Evolutionary conservation across 106 monocot genomes (phyloP).

Genomic region (Phalaenopsis aphrodite): DNA sequence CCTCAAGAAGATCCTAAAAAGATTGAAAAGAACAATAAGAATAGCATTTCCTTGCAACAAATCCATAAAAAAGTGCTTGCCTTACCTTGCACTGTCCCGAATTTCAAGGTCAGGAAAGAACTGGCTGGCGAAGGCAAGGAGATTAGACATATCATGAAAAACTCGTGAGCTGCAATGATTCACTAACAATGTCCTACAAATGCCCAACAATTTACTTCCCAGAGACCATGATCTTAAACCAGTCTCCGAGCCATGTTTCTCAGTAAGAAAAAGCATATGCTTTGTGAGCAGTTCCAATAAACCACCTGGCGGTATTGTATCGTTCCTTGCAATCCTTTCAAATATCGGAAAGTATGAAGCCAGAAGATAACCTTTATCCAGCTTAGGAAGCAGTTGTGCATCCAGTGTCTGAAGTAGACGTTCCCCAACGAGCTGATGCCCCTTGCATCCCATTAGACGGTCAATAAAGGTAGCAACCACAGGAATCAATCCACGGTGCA

Average conservation of each 20-base stretch:
- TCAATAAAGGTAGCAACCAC: conserved; percentile 61
- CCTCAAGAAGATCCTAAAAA: conserved; percentile 68
- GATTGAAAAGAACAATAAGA: not conserved
- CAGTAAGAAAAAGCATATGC: conserved; percentile 48
- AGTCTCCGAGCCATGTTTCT: conserved; percentile 60
- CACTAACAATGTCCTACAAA: conserved; percentile 60
- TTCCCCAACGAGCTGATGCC: conserved; percentile 34
- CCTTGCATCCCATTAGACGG: conserved; percentile 41
- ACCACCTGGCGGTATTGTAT: conserved; percentile 48
- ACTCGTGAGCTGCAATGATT: conserved; percentile 78
- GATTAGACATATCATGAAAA: conserved; percentile 43
- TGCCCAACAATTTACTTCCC: conserved; percentile 69
- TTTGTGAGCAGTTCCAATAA: conserved; percentile 57
- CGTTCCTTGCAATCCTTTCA: conserved; percentile 67
- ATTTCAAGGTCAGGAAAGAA: conserved; percentile 88
- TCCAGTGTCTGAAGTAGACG: conserved; percentile 64
- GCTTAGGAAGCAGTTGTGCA: conserved; percentile 60
- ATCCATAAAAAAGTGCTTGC: not conserved
- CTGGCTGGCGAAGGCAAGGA: conserved; percentile 66
- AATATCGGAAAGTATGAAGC: conserved; percentile 76
- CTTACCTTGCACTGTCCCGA: conserved; percentile 89
- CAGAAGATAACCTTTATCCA: conserved; percentile 29
- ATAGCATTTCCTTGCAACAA: not conserved
- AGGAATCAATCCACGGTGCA: conserved; percentile 47
- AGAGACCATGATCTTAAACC: conserved; percentile 70